These are phyloP conservation scores for Blepharisma japonicum DNA, from an alignment of 73 alveolate genomes.

Conservation along the genomic window DNA sequence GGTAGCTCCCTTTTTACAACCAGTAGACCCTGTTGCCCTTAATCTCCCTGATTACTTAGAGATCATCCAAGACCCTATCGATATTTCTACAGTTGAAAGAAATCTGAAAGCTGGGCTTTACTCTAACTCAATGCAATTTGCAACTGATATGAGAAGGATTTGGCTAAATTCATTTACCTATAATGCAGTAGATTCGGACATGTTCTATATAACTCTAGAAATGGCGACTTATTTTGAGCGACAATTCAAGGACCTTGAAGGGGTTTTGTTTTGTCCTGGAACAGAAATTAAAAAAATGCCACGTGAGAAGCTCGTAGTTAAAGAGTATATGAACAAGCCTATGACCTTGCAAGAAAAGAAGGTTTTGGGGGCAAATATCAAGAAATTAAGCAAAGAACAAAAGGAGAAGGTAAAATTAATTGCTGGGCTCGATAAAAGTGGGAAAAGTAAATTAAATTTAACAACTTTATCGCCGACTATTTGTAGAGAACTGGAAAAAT, in stretches of 20 bases:
- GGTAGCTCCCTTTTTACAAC: conserved; percentile 42
- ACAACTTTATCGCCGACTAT: not conserved
- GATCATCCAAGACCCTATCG: conserved; percentile 76
- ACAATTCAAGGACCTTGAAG: conserved; percentile 31
- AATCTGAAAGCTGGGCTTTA: conserved; percentile 44
- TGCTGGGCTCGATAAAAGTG: not conserved
- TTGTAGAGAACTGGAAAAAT: conserved; percentile 25
- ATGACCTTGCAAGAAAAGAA: conserved; percentile 18
- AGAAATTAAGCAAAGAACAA: not conserved
- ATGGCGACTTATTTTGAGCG: conserved; percentile 37
- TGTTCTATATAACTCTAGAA: conserved; percentile 37
- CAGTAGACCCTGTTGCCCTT: conserved; percentile 41
- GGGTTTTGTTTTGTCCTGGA: not conserved
- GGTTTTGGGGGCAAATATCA: conserved; percentile 15
- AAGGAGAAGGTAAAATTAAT: not conserved
- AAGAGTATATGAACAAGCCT: conserved; percentile 24
- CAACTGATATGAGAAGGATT: conserved; percentile 38
- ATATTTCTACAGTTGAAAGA: conserved; percentile 67
- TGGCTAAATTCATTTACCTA: conserved; percentile 43
- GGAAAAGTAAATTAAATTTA: not conserved
- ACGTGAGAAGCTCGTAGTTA: not conserved
- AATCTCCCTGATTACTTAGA: conserved; percentile 81
- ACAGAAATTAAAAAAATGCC: conserved; percentile 26
- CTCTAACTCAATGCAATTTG: conserved; percentile 29
- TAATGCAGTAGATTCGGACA: conserved; percentile 31